Evolutionary conservation across 129 eudicot species (phyloP), one percentile per base, ranked within the genome.

Genomic region (Kitagawia praeruptora): DNA sequence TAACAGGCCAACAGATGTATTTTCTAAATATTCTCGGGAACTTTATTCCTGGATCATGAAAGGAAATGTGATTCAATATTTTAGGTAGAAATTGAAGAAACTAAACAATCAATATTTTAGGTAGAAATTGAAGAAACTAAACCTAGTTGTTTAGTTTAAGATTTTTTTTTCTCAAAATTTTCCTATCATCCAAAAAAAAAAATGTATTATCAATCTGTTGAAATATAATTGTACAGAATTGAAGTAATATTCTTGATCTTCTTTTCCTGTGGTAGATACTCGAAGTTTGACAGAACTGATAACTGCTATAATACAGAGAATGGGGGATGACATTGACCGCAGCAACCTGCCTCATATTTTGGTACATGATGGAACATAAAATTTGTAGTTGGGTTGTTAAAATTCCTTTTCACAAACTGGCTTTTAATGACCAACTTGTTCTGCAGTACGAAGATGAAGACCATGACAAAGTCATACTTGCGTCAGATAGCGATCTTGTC

Each of bases 401-500:
- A n/a, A n/a, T 61, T 67, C 37, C 28, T 63, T 46, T 12, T 75
- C 31, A 53, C 54, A 14, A 44, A 74, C 13, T 28, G 8, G 75
- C 53, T 76, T 51, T 79, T 81, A 53, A 81, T 71, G 75, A 19
- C 51, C 42, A 44, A 76, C 82, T 21, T 51, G 47, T 77, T 70
- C 28, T 86, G 84, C 82, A 95, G 99, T 95, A 95, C 83, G 97
- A 95, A 85, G 99, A 95, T 78, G 96, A 95, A 85, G 99, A 95
- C 80, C 85, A 87, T 51, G 99, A 95, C 82, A 89, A 83, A 70
- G 96, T 95, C 46, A 84, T 95, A 28, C 85, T 95, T 39, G 94
- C 95, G 64, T 88, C 96, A 8, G 99, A 95, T 84, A 84, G 90
- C 81, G 99, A 95, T 87, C 97, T 95, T 80, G 86, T 82, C 70